Evolutionary conservation across 1,284 basidiomycete species (phyloP).

Genomic region (Coriolopsis trogii): DNA sequence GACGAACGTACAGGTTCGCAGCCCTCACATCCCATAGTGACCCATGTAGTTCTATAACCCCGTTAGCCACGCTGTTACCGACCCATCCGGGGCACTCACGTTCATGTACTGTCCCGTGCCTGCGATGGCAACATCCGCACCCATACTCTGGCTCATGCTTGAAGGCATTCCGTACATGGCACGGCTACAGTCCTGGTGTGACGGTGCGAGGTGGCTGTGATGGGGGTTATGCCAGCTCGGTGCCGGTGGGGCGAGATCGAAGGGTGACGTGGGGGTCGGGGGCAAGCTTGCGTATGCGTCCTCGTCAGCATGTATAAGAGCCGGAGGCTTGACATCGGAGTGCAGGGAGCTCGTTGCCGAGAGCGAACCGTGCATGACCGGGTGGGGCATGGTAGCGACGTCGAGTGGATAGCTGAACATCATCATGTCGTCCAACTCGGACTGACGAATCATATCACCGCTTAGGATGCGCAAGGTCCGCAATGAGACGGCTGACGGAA

Average conservation of each 20-base stretch:
- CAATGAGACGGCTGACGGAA: not conserved
- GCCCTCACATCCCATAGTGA: constrained; percentile 15
- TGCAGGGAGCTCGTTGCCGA: constrained; percentile 6
- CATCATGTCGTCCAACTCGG: constrained; percentile 25
- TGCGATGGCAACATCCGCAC: constrained; percentile 15
- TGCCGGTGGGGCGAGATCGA: constrained; percentile 26
- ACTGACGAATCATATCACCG: constrained; percentile 13
- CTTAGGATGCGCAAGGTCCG: constrained; percentile 2
- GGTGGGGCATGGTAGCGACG: constrained; percentile 7
- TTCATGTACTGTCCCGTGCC: constrained; percentile 22
- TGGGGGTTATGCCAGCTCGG: constrained; percentile 10
- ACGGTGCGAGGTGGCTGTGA: constrained; percentile 1
- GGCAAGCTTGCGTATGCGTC: constrained; percentile 35
- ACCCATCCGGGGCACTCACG: no score
- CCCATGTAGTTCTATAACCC: constrained; percentile 7
- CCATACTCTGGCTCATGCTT: constrained; percentile 11
- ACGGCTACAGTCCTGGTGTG: constrained; percentile 9
- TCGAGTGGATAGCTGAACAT: constrained; percentile 25
- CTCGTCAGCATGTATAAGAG: constrained; percentile 32
- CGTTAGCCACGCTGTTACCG: no score
- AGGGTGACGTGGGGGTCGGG: constrained; percentile 30
- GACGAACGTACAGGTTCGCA: no score
- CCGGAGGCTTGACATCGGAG: constrained; percentile 21
- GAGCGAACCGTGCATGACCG: not conserved
- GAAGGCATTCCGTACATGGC: constrained; percentile 13